Base-by-base conservation (phyloP, 2,329 filamentous ascomycete genomes). In the Aspergillus carbonarius region DNA sequence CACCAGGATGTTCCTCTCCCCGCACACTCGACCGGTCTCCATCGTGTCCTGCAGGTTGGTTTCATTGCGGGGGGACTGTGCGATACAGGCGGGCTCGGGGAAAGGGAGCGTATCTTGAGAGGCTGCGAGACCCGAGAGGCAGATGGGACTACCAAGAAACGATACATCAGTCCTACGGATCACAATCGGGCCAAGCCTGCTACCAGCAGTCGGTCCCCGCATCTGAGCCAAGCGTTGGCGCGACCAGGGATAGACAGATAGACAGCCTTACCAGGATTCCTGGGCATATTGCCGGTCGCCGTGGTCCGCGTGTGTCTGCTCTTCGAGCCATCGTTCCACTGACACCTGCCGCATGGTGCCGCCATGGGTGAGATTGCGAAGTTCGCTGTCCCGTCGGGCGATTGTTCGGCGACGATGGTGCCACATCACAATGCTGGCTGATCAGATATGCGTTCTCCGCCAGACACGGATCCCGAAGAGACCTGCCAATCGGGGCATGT, bases 311-410 rank as follows among this genome's bases (percentile, higher is more conserved):
- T 56, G 47, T 39, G 64, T 62, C 39, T 70, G 65, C 44, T 68
- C 64, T 52, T 68, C 65, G 37, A 72, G 57, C 70, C 70, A 71
- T 58, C 65, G 59, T n/a, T 68, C 63, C 55, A 72, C 64, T 23
- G 61, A 63, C 8, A 69, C 63, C 54, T 59, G 63, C 49, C 53
- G 59, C 57, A 59, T 63, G 35, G 49, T 54, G 34, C 59, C 56
- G 35, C 56, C 47, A 17, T 37, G 47, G 30, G 60, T 51, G 48
- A 56, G 50, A 20, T 37, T 57, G 35, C 47, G 60, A 56, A 66
- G 56, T 58, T 63, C 52, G 57, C 53, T 40, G 40, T 59, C 54
- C 49, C 57, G 48, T 27, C 54, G 39, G 15, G 59, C 37, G 46
- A 63, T 60, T 37, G 57, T 57, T 47, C 8, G 35, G 44, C 37